These are phyloP conservation scores for Talaromyces ruber DNA, from an alignment of 495 filamentous ascomycete species.

Conservation along the genomic window DNA sequence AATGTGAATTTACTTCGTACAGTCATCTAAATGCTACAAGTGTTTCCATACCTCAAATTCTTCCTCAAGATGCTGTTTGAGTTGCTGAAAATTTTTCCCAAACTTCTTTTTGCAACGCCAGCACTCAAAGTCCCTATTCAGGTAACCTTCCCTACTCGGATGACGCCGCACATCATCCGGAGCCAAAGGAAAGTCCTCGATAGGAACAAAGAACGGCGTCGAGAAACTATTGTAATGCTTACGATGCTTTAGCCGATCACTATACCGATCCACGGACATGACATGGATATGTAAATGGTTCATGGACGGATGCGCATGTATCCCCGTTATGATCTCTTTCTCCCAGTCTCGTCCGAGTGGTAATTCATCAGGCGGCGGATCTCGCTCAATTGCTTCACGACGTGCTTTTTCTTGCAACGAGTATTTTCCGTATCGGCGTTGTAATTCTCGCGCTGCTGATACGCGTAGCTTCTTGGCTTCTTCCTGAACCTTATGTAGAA, in stretches of 20 bases:
- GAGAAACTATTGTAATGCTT: constrained; percentile 93
- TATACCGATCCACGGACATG: constrained; percentile 63
- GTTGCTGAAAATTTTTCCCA: constrained; percentile 55
- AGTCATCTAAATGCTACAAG: constrained; percentile 30
- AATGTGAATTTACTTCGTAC: not conserved
- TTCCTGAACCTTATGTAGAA: constrained; percentile 53
- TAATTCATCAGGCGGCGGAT: constrained; percentile 37
- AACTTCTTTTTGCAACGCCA: constrained; percentile 80
- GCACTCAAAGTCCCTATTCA: constrained; percentile 59
- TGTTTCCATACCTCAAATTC: constrained; percentile 81
- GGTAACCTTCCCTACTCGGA: constrained; percentile 44
- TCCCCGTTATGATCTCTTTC: constrained; percentile 63
- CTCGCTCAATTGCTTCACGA: constrained; percentile 41
- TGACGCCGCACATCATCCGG: constrained; percentile 50
- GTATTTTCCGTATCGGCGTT: constrained; percentile 55
- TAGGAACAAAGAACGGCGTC: constrained; percentile 73
- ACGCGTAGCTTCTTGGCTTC: constrained; percentile 53
- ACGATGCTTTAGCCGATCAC: constrained; percentile 60
- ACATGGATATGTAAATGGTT: constrained; percentile 89
- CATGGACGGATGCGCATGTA: constrained; percentile 89
- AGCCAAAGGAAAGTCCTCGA: constrained; percentile 75
- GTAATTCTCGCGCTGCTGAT: constrained; percentile 67
- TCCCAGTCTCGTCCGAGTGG: constrained; percentile 73
- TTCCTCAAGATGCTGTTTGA: constrained; percentile 72
- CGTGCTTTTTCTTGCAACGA: constrained; percentile 53